These are phyloP conservation scores for Calocybe indica DNA, from an alignment of 768 basidiomycete genomes.

Conservation along the genomic window DNA sequence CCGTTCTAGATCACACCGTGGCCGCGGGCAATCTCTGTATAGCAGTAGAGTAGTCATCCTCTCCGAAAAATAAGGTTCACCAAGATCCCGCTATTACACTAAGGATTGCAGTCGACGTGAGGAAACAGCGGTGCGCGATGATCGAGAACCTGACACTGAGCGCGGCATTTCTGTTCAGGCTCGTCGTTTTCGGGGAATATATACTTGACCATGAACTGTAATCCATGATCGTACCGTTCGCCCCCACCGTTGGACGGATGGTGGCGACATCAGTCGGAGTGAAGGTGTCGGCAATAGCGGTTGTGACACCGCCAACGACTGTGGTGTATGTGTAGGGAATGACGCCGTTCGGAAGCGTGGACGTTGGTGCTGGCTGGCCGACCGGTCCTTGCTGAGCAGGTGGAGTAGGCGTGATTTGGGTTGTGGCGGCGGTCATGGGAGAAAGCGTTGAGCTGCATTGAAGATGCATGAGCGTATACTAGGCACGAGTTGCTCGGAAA, in stretches of 20 bases:
- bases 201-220: slow-evolving; percentile 25
- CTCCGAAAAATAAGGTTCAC: too few relatives aligned
- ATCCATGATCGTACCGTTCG: slow-evolving; percentile 27
- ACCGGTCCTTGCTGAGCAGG: slow-evolving; percentile 45
- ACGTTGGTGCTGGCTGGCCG: slow-evolving; percentile 40
- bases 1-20: too few relatives aligned
- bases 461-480: neutral
- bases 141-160: too few relatives aligned
- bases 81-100: too few relatives aligned
- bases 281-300: slow-evolving; percentile 27
- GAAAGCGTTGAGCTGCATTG: slow-evolving; percentile 18
- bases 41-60: too few relatives aligned
- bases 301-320: slow-evolving; percentile 29
- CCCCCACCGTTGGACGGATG: slow-evolving; percentile 12
- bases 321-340: slow-evolving; percentile 50
- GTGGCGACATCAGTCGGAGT: slow-evolving; percentile 33
- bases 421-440: slow-evolving; percentile 13
- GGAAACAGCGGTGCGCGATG: too few relatives aligned
- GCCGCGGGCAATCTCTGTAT: too few relatives aligned
- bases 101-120: too few relatives aligned
- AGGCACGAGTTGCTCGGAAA: neutral
- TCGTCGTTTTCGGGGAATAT: slow-evolving; percentile 19
- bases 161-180: neutral
- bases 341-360: slow-evolving; percentile 34
- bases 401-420: slow-evolving; percentile 14